Conservation (phyloP, 768 basidiomycete genomes). For the Hygrocybe coccinea region DNA sequence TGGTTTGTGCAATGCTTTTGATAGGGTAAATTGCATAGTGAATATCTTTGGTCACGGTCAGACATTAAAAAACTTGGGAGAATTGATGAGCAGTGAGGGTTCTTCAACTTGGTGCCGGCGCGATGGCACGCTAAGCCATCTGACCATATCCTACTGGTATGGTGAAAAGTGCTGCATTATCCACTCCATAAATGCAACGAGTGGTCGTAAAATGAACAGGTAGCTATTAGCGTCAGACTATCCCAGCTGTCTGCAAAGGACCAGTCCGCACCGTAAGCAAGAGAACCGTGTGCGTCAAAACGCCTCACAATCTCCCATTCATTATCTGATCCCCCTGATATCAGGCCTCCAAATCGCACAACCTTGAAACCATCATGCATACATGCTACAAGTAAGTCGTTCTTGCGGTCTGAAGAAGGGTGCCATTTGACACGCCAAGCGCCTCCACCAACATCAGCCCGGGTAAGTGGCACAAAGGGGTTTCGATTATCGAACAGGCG, state of each 20-base stretch:
- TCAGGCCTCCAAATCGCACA: conserved; percentile 40
- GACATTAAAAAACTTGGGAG: too few relatives aligned
- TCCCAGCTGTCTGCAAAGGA: conserved; percentile 38
- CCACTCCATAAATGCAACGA: conserved; percentile 73
- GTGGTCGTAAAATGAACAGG: conserved; percentile 96
- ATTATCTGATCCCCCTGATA: conserved; percentile 3
- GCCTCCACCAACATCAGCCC: conserved; percentile 78
- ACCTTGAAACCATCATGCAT: conserved; percentile 99
- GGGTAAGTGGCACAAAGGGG: conserved; percentile 48
- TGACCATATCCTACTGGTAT: too few relatives aligned
- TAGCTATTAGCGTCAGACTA: conserved; percentile 59
- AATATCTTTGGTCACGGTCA: too few relatives aligned
- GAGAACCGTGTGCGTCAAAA: conserved; percentile 71
- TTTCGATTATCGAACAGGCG: conserved; percentile 80
- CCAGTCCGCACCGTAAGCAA: conserved; percentile 96
- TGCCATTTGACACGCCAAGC: conserved; percentile 98
- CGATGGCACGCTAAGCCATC: too few relatives aligned
- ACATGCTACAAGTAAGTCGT: conserved; percentile 85
- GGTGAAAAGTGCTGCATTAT: conserved; percentile 27
- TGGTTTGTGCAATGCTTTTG: too few relatives aligned
- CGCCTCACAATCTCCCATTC: conserved; percentile 44
- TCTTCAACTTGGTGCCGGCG: too few relatives aligned
- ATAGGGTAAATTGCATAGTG: too few relatives aligned
- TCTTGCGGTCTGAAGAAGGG: conserved; percentile 57
- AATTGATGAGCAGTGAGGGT: too few relatives aligned